phyloP scores from a whole-genome alignment of 306 rosid species.

The Rosa persica region DNA sequence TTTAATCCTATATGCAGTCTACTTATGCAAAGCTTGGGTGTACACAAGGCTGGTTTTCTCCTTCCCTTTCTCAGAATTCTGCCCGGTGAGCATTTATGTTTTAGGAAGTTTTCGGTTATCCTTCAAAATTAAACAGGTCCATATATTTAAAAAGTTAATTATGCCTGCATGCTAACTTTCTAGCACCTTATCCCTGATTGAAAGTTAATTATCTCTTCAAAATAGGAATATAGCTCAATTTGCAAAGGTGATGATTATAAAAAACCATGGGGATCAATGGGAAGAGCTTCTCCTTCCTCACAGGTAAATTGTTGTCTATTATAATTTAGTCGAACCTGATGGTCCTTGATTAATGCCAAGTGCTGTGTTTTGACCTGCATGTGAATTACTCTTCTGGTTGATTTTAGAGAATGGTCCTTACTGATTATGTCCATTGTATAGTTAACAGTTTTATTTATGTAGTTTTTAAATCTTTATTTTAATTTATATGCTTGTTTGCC shows the following conservation, averaged over 20 bases:
- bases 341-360: neutral
- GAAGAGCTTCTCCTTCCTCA: constrained; percentile 68
- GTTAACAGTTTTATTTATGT: neutral
- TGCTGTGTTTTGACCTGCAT: neutral
- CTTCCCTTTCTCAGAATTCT: constrained; percentile 61
- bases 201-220: constrained; percentile 8
- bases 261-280: constrained; percentile 51
- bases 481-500: neutral
- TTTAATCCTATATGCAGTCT: constrained; percentile 45
- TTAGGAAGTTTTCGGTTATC: neutral
- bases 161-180: neutral
- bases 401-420: neutral
- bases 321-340: constrained; percentile 10
- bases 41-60: constrained; percentile 86
- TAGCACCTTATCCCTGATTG: constrained; percentile 6
- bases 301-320: constrained; percentile 42
- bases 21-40: constrained; percentile 85
- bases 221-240: constrained; percentile 80
- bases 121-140: neutral
- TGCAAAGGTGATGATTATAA: constrained; percentile 69
- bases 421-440: neutral
- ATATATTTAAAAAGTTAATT: constrained; percentile 1
- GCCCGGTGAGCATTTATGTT: constrained; percentile 50
- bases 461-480: too few species aligned
- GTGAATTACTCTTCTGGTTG: neutral